Conservation (phyloP, 371 early-diverging fungal genomes). For the Mortierella sp. region DNA sequence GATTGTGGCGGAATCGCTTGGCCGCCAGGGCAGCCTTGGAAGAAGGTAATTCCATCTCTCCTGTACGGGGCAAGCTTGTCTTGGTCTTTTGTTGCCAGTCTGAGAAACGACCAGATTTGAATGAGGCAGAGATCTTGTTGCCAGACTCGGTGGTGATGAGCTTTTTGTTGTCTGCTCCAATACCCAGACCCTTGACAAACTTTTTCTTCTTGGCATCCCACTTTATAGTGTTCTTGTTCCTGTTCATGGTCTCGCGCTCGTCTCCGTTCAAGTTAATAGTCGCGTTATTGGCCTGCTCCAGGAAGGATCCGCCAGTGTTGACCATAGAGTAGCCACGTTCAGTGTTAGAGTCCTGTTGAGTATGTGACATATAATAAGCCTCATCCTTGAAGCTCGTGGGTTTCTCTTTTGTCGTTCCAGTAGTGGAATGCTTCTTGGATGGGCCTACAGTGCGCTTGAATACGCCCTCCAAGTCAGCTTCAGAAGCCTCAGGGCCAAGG, state of each 20-base stretch:
- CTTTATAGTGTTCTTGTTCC: slow-evolving; percentile 71
- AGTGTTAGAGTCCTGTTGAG: slow-evolving; percentile 87
- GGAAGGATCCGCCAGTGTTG: slow-evolving; percentile 76
- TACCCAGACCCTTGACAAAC: slow-evolving; percentile 84
- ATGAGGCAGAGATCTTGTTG: slow-evolving; percentile 89
- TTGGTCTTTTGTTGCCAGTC: slow-evolving; percentile 93
- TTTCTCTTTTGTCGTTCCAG: slow-evolving; percentile 34
- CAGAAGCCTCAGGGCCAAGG: slow-evolving; percentile 63
- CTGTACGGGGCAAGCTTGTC: slow-evolving; percentile 82
- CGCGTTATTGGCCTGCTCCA: slow-evolving; percentile 84
- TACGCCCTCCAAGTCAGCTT: slow-evolving; percentile 64
- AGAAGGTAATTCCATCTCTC: slow-evolving; percentile 84
- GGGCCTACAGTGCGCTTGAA: slow-evolving; percentile 62
- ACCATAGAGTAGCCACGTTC: slow-evolving; percentile 93
- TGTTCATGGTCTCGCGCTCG: slow-evolving; percentile 75
- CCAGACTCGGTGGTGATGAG: slow-evolving; percentile 94
- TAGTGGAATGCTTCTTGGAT: slow-evolving; percentile 20
- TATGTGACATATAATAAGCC: slow-evolving; percentile 91
- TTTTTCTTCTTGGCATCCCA: slow-evolving; percentile 97
- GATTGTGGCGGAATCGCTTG: slow-evolving; percentile 75
- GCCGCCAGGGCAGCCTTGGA: slow-evolving; percentile 56
- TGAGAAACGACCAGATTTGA: slow-evolving; percentile 86
- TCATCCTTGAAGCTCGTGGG: slow-evolving; percentile 77
- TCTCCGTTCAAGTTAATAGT: slow-evolving; percentile 88
- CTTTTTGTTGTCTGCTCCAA: slow-evolving; percentile 97